Base-by-base conservation (phyloP, 345 rosid genomes). In the Physaria fendleri region DNA sequence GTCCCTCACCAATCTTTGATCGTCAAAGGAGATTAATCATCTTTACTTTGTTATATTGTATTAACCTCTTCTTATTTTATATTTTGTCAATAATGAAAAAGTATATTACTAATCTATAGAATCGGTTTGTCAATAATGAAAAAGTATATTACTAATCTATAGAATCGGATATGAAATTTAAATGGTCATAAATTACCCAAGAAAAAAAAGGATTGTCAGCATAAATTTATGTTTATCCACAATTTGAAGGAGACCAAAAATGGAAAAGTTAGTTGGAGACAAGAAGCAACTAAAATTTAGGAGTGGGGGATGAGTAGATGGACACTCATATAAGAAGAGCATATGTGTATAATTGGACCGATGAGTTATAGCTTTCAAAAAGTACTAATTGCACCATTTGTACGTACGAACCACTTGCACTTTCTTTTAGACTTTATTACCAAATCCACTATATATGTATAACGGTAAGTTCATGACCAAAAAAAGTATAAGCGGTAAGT, bases 1-100 rank as follows among this genome's bases (percentile, higher is more conserved):
- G 88, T 85, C 24, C 96, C 96, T 34, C 69, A 61, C 56, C 90
- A 78, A 28, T 94, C 96, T 29, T 47, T 77, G 33, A 80, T 90
- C 85, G 65, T 87, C 66, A 77, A 56, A 18, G 89, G 88, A 47
- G 94, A 25, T 9, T 28, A 70, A 17, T 10, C 20, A 70, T 60
- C 62, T 35, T 60, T 13, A 18, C 24, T 29, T 29, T 15, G 17
- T 17, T 2, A 29, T n/a, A 29, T 32, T 49, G 28, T 28, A 21
- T 2, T 60, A 44, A 32, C 27, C 20, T 42, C 40, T 22, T 35
- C 38, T 44, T 30, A 12, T 45, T 13, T 2, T 45, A 21, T 45
- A 3, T 14, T 44, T 5, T 15, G 13, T 25, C 55, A 35, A 38
- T 8, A 43, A 6, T 45, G 35, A 35, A 61, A 21, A 41, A 6